A percentile compares a stretch with the other conserved stretches of the same genome.
These are phyloP conservation scores for Nepenthes alata DNA, from an alignment of 179 eudicot genomes.

Conservation along the genomic window DNA sequence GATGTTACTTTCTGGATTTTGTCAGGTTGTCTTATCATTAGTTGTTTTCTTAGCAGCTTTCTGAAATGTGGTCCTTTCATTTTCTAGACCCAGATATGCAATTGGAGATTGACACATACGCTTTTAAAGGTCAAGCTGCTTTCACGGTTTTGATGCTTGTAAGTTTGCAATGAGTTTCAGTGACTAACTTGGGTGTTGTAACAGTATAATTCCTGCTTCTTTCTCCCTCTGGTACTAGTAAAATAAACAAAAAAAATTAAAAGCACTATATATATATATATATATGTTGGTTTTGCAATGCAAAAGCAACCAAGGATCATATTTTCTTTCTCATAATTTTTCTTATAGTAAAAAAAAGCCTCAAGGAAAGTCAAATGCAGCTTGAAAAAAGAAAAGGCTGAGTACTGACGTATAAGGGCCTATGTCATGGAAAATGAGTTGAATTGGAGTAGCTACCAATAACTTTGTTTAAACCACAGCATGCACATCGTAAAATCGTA, in stretches of 20 bases:
- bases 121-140: constrained; percentile 55
- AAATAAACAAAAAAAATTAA: background rate
- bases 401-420: no score
- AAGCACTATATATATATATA: background rate
- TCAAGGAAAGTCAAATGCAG: no score
- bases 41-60: constrained; percentile 1
- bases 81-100: constrained; percentile 79
- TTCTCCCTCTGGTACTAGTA: no score
- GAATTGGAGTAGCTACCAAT: no score
- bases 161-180: constrained; percentile 19
- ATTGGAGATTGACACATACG: constrained; percentile 52
- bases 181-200: no score
- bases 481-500: no score
- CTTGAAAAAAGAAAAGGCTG: no score
- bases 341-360: no score
- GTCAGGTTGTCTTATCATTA: background rate
- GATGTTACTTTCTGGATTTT: background rate
- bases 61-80: constrained; percentile 3
- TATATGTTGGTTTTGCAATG: background rate
- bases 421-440: no score
- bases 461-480: no score
- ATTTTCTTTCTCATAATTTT: background rate
- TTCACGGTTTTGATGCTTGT: constrained; percentile 61
- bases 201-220: no score
- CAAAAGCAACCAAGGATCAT: background rate